Conservation (phyloP, 805 yeast species). For the Metschnikowia vanudenii region DNA sequence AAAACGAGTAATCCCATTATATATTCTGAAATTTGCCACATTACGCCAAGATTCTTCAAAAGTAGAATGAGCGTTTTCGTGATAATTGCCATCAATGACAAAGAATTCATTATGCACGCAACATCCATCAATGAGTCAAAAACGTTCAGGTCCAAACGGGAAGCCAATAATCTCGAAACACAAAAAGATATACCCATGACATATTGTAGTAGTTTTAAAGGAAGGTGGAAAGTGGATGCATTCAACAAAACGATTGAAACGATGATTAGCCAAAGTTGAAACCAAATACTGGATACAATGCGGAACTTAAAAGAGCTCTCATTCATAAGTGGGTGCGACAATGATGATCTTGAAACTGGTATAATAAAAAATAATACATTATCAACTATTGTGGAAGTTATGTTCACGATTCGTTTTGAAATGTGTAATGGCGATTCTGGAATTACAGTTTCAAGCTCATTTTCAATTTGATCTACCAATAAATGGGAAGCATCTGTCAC, state of each 20-base stretch:
- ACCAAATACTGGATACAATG: constrained; percentile 15
- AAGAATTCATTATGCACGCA: constrained; percentile 25
- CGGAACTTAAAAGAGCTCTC: neutral
- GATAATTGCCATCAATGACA: constrained; percentile 27
- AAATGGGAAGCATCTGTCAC: constrained; percentile 9
- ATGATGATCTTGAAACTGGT: constrained; percentile 10
- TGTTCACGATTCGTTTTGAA: neutral
- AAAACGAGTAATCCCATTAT: constrained; percentile 48
- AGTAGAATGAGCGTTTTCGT: constrained; percentile 27
- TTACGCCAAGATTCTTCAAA: constrained; percentile 45
- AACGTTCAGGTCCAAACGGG: neutral
- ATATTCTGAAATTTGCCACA: constrained; percentile 46
- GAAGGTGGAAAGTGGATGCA: constrained; percentile 1
- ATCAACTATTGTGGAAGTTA: neutral
- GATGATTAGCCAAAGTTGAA: constrained; percentile 12
- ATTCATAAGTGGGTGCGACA: neutral
- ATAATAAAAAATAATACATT: constrained; percentile 7
- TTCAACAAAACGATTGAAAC: constrained; percentile 6
- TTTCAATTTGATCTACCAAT: neutral
- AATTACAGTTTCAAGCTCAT: neutral
- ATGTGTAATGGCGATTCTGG: neutral
- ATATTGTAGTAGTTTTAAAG: neutral
- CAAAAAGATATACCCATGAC: constrained; percentile 2
- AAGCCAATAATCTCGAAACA: constrained; percentile 1
- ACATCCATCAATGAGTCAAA: constrained; percentile 6